Evolutionary conservation across 192 early-diverging fungal genomes (phyloP).

Genomic region (Linnemannia schmuckeri): DNA sequence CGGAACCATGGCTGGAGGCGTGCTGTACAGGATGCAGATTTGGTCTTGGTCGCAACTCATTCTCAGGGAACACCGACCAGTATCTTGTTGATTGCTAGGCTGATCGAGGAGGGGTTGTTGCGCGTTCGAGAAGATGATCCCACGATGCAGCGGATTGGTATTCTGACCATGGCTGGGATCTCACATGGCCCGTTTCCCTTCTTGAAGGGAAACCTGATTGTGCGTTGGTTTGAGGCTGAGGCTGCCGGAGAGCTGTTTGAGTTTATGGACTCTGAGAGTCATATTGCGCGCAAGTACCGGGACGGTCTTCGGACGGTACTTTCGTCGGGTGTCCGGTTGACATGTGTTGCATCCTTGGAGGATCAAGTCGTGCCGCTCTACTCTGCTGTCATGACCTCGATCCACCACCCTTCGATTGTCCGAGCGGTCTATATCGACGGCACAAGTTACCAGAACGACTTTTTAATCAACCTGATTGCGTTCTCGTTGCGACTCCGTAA

Average conservation of each 20-base stretch:
- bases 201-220: constrained; percentile 81
- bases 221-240: constrained; percentile 92
- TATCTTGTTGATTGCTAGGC: constrained; percentile 76
- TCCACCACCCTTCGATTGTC: constrained; percentile 84
- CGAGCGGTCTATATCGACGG: constrained; percentile 93
- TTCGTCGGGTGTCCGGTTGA: constrained; percentile 76
- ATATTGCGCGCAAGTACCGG: constrained; percentile 78
- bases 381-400: constrained; percentile 77
- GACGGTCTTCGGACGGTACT: constrained; percentile 77
- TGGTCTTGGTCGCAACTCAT: constrained; percentile 91
- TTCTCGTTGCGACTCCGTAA: constrained; percentile 92
- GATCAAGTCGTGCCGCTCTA: constrained; percentile 97
- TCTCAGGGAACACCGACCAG: constrained; percentile 95
- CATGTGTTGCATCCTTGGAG: constrained; percentile 89
- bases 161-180: constrained; percentile 94
- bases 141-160: constrained; percentile 74
- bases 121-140: constrained; percentile 59
- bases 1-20: constrained; percentile 57
- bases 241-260: constrained; percentile 94
- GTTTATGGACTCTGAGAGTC: constrained; percentile 85
- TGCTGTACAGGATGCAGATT: constrained; percentile 71
- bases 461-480: constrained; percentile 87
- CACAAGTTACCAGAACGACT: constrained; percentile 82
- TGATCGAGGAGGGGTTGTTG: constrained; percentile 74
- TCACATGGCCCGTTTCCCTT: constrained; percentile 90